These are phyloP conservation scores for Pseudonitzschia delicatissima DNA, from an alignment of 108 stramenopile genomes.

Conservation along the genomic window DNA sequence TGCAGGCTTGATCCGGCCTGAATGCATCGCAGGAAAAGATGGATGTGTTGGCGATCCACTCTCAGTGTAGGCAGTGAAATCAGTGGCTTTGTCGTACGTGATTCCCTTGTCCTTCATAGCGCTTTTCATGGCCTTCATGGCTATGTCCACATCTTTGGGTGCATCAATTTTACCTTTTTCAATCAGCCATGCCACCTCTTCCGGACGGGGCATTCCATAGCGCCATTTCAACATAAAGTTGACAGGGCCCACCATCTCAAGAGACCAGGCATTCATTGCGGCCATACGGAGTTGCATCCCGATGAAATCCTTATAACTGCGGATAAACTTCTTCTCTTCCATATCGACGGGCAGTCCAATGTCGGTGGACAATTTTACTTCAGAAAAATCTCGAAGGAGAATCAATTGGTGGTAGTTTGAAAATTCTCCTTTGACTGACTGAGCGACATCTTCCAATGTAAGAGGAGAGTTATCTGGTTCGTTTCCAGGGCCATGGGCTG, in stretches of 20 bases:
- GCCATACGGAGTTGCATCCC: constrained; percentile 16
- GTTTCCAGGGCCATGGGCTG: too few species aligned
- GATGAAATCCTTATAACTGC: constrained; percentile 20
- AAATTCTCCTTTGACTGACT: constrained; percentile 36
- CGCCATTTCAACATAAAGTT: constrained; percentile 40
- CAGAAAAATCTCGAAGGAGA: neutral
- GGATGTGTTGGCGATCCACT: constrained; percentile 41
- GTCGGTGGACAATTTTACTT: neutral
- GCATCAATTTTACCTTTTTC: constrained; percentile 15
- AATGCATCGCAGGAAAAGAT: constrained; percentile 50
- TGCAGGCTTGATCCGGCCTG: constrained; percentile 28
- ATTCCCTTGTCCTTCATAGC: neutral
- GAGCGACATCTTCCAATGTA: constrained; percentile 24
- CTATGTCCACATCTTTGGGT: constrained; percentile 16
- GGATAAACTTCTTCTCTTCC: constrained; percentile 9
- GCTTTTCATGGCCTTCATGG: constrained; percentile 16
- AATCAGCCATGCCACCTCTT: constrained; percentile 39
- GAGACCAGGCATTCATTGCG: constrained; percentile 29
- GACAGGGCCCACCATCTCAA: constrained; percentile 24
- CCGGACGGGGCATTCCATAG: constrained; percentile 37
- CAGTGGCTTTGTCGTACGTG: too few species aligned
- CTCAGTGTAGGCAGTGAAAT: constrained; percentile 43
- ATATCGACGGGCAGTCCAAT: constrained; percentile 13
- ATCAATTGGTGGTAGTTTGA: constrained; percentile 14
- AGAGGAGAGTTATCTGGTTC: too few species aligned